Evolutionary conservation across 1,284 basidiomycete genomes (phyloP).

Genomic region (Cryptococcus wingfieldii): DNA sequence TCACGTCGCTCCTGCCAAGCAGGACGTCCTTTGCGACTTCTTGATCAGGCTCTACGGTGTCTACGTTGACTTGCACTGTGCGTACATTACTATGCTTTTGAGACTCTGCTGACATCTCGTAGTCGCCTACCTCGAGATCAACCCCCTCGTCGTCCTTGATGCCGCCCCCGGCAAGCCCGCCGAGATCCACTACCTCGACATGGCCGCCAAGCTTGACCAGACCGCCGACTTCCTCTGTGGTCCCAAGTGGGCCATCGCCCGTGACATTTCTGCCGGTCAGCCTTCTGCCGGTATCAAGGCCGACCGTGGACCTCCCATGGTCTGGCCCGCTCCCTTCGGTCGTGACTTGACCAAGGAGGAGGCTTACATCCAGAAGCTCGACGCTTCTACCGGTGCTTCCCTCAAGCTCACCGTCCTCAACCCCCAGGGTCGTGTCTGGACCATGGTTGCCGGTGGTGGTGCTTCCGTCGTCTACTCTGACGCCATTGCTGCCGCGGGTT

Average conservation of each 20-base stretch:
- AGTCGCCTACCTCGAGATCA: conserved; percentile 98
- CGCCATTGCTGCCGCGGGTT: conserved; percentile 94
- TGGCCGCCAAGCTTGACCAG: conserved; percentile 97
- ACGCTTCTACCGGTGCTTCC: conserved; percentile 93
- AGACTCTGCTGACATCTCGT: neutral
- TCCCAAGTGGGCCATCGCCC: conserved; percentile 96
- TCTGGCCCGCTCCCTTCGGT: conserved; percentile 96
- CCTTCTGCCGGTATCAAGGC: conserved; percentile 60
- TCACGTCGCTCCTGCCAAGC: conserved; percentile 72
- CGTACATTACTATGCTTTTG: conserved; percentile 8
- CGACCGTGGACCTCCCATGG: conserved; percentile 95
- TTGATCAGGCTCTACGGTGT: conserved; percentile 92
- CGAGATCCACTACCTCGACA: conserved; percentile 93
- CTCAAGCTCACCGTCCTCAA: conserved; percentile 98
- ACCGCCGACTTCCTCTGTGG: conserved; percentile 98
- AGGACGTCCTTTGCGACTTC: conserved; percentile 88
- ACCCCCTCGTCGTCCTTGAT: conserved; percentile 94
- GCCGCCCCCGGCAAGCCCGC: conserved; percentile 66
- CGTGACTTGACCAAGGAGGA: conserved; percentile 98
- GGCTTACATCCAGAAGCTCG: conserved; percentile 96
- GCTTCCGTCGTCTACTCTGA: conserved; percentile 60
- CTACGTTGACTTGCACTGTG: conserved; percentile 89
- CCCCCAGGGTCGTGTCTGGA: conserved; percentile 93
- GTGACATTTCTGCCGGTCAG: conserved; percentile 65
- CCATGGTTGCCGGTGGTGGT: conserved; percentile 90